Percentiles rank a stretch among this genome's conserved stretches.
phyloP scores from a whole-genome alignment of 345 rosid species.

The Geranium rotundifolium region DNA sequence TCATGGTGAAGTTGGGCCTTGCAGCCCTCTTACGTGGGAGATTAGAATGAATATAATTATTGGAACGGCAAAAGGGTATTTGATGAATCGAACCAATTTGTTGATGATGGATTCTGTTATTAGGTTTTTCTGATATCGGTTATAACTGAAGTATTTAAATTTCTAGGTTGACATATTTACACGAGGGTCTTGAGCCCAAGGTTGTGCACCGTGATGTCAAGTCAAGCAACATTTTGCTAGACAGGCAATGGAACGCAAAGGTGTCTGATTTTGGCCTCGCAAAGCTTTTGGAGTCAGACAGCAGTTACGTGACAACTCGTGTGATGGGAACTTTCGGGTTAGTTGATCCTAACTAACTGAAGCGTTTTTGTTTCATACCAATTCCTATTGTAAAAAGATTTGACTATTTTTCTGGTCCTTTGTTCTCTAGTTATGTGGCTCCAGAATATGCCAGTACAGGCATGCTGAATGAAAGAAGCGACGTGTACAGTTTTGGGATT shows the following conservation, averaged over 20 bases:
- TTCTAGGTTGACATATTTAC: constrained; percentile 57
- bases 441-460: constrained; percentile 99
- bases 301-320: constrained; percentile 79
- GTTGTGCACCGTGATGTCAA: constrained; percentile 81
- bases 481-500: constrained; percentile 88
- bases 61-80: constrained; percentile 34
- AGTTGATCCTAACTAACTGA: constrained; percentile 11
- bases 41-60: constrained; percentile 27
- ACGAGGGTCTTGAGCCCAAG: constrained; percentile 82
- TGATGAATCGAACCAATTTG: background rate
- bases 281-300: constrained; percentile 73
- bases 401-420: background rate
- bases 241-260: constrained; percentile 74
- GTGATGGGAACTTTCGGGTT: constrained; percentile 95
- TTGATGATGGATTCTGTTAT: background rate
- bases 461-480: constrained; percentile 94
- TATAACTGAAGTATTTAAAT: background rate
- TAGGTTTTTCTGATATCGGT: background rate
- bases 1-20: constrained; percentile 32
- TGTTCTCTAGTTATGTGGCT: constrained; percentile 60
- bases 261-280: constrained; percentile 89
- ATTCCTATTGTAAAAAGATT: background rate
- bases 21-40: constrained; percentile 33
- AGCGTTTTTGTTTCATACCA: background rate
- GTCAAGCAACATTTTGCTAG: constrained; percentile 83